phyloP scores from a whole-genome alignment of 2,329 filamentous ascomycete species.

The Bimuria novae-zelandiae region DNA sequence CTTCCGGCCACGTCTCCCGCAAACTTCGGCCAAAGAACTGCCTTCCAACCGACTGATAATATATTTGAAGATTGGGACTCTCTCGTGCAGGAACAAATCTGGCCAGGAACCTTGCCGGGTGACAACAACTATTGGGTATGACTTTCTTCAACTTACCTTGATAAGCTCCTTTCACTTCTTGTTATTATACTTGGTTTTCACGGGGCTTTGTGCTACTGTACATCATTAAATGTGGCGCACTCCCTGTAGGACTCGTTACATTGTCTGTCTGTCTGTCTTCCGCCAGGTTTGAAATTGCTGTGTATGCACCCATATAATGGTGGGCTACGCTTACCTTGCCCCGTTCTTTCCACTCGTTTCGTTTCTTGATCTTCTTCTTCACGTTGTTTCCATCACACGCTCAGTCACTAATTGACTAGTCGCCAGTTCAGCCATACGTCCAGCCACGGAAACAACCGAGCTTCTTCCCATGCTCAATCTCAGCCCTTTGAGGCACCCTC shows the following conservation, averaged over 20 bases:
- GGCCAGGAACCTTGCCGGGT: slow-evolving; percentile 13
- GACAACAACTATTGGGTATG: slow-evolving; percentile 28
- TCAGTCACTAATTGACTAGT: slow-evolving; percentile 9
- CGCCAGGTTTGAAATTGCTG: not conserved
- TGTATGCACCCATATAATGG: not conserved
- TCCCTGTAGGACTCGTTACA: not conserved
- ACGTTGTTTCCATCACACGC: not conserved
- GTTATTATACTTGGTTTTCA: not conserved
- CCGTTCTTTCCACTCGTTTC: not conserved
- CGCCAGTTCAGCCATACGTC: slow-evolving; percentile 7
- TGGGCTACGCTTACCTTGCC: not conserved
- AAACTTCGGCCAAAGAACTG: not conserved
- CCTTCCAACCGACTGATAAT: slow-evolving; percentile 19
- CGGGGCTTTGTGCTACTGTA: not conserved
- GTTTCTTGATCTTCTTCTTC: not conserved
- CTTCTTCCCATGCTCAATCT: slow-evolving; percentile 7
- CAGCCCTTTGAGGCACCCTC: slow-evolving; percentile 8
- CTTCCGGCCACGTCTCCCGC: slow-evolving; percentile 9
- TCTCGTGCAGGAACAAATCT: slow-evolving; percentile 23
- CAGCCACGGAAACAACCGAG: not conserved
- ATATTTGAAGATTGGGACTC: slow-evolving; percentile 25
- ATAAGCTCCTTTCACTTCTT: not conserved
- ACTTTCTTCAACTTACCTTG: slow-evolving; percentile 7
- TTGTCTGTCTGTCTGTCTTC: not conserved
- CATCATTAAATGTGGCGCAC: not conserved